Percentiles rank a stretch among this genome's conserved stretches.
phyloP scores from a whole-genome alignment of 2,329 filamentous ascomycete genomes.

The Ceratocystis ficicola region DNA sequence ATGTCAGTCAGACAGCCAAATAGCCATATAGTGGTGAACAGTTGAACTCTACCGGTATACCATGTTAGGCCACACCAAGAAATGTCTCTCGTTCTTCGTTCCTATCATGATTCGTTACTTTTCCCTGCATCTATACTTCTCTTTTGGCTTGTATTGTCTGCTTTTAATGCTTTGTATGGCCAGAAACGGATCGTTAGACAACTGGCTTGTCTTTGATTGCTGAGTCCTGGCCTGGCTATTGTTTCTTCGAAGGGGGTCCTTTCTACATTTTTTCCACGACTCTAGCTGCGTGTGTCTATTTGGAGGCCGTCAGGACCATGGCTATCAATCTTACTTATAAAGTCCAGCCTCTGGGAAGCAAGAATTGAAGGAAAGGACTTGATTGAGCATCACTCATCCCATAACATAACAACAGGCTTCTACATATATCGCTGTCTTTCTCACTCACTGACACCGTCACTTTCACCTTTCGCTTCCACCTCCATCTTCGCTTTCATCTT shows the following conservation, averaged over 20 bases:
- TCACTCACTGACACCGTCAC: not conserved
- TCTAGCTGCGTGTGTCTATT: not conserved
- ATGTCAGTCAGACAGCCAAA: not conserved
- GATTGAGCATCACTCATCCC: not conserved
- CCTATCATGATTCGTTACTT: not conserved
- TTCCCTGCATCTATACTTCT: not conserved
- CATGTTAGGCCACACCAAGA: not conserved
- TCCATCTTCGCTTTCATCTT: not conserved
- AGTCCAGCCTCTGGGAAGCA: not conserved
- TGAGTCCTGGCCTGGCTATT: not conserved
- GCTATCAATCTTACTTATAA: not conserved
- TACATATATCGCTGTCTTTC: not conserved
- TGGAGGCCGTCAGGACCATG: not conserved
- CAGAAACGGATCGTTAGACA: conserved; percentile 1
- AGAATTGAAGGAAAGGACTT: not conserved
- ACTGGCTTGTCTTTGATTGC: conserved; percentile 5
- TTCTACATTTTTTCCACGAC: not conserved
- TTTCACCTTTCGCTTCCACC: not conserved
- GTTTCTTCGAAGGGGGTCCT: not conserved
- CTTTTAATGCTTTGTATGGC: not conserved
- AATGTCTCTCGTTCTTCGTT: not conserved
- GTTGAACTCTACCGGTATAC: not conserved
- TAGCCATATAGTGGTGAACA: not conserved
- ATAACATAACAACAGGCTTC: not conserved
- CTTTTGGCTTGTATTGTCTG: not conserved